These are phyloP conservation scores for Colletotrichum paranaense DNA, from an alignment of 2,329 filamentous ascomycete species.

Conservation along the genomic window DNA sequence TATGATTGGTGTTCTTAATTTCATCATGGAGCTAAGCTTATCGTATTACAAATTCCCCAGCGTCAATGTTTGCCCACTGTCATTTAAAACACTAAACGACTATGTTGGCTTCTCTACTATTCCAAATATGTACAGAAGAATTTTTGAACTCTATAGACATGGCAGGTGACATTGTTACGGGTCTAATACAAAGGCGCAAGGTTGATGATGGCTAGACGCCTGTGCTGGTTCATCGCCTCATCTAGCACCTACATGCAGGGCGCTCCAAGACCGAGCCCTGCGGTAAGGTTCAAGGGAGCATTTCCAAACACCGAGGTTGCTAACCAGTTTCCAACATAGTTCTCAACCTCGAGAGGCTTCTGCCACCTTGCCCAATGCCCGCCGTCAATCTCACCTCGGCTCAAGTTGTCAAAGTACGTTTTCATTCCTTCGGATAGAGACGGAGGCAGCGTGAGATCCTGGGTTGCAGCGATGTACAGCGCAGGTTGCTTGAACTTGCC, in stretches of 20 bases:
- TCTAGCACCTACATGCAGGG: background rate
- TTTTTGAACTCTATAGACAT: background rate
- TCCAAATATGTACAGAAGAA: no score
- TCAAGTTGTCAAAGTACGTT: background rate
- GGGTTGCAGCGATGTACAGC: background rate
- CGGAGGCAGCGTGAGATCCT: background rate
- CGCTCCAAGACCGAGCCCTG: background rate
- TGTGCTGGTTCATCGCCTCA: background rate
- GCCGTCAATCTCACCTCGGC: background rate
- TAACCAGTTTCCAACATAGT: background rate
- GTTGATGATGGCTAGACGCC: background rate
- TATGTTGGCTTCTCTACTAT: no score
- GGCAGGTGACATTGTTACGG: background rate
- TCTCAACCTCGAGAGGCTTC: background rate
- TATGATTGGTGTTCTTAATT: no score
- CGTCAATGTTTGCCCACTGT: no score
- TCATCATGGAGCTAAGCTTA: no score
- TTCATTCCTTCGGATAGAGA: background rate
- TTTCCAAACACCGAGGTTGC: background rate
- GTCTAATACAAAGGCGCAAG: background rate
- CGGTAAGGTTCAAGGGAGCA: background rate
- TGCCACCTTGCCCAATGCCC: background rate
- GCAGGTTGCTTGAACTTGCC: background rate
- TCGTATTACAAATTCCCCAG: no score
- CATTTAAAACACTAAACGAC: no score